These are phyloP conservation scores for Myriosclerotinia curreyana DNA, from an alignment of 2,329 filamentous ascomycete species.

Conservation along the genomic window DNA sequence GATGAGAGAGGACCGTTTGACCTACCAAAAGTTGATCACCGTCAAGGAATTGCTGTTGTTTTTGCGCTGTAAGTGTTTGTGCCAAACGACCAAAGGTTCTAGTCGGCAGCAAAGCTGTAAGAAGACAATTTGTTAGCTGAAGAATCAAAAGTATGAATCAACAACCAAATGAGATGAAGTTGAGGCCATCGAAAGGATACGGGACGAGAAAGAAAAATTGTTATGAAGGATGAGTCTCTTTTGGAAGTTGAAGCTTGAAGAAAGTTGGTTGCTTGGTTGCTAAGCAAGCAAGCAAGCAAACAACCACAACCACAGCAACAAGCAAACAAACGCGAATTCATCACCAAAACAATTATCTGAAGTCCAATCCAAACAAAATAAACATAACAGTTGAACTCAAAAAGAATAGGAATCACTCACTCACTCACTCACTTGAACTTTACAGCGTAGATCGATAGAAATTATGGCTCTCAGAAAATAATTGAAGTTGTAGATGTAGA, in stretches of 20 bases:
- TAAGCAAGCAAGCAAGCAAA: slow-evolving; percentile 7
- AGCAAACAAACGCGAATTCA: slow-evolving; percentile 3
- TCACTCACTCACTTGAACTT: not conserved
- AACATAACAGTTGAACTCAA: not conserved
- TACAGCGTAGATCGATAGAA: not conserved
- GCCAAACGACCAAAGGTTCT: not conserved
- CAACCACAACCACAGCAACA: not conserved
- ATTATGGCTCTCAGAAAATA: not conserved
- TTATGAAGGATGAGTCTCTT: not conserved
- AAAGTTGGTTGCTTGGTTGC: not conserved
- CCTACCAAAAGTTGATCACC: slow-evolving; percentile 13
- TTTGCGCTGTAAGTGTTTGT: not conserved
- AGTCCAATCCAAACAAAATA: not conserved
- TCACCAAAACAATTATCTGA: too few relatives aligned
- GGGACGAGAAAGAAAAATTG: not conserved
- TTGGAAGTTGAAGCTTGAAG: not conserved
- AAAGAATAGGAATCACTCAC: not conserved
- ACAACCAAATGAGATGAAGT: not conserved
- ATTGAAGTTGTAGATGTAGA: not conserved
- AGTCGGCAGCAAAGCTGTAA: not conserved
- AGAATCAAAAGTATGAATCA: not conserved
- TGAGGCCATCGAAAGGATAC: not conserved
- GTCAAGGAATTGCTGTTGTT: not conserved
- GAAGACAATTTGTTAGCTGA: not conserved
- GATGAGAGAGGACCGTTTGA: not conserved